Percentiles rank a stretch among this genome's conserved stretches.
phyloP scores from a whole-genome alignment of 306 rosid genomes.

The Cucumis hystrix region DNA sequence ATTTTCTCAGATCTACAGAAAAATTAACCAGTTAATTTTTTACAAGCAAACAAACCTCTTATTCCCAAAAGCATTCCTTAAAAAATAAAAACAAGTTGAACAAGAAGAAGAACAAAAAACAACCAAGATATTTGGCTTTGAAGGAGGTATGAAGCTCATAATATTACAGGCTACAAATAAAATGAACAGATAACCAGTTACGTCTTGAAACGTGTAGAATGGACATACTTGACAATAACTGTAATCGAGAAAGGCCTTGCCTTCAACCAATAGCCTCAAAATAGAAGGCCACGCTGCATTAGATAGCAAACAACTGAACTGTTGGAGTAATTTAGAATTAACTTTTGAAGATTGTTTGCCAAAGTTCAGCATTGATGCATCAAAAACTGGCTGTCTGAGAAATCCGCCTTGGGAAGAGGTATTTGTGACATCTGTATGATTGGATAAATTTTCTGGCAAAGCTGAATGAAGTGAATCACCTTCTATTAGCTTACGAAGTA shows the following conservation, averaged over 20 bases:
- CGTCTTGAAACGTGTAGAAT: background rate
- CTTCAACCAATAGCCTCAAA: constrained; percentile 57
- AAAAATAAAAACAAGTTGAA: too few species aligned
- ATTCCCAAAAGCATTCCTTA: background rate
- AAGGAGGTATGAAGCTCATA: background rate
- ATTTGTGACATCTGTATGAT: constrained; percentile 19
- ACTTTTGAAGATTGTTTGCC: constrained; percentile 20
- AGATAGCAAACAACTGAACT: constrained; percentile 35
- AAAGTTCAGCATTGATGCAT: constrained; percentile 21
- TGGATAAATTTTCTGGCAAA: constrained; percentile 16
- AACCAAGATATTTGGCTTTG: background rate
- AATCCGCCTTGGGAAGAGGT: constrained; percentile 80
- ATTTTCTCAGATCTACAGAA: background rate
- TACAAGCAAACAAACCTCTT: background rate
- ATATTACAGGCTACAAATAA: background rate
- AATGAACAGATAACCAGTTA: background rate
- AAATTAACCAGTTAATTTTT: background rate
- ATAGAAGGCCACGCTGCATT: constrained; percentile 75
- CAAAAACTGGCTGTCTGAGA: constrained; percentile 60
- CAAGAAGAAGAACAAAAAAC: background rate
- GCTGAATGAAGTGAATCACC: constrained; percentile 27
- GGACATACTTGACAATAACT: constrained; percentile 66
- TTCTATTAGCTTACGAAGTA: constrained; percentile 69
- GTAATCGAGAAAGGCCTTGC: constrained; percentile 54
- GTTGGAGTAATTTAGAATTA: constrained; percentile 32